Percentiles rank a stretch among this genome's conserved stretches.
These are phyloP conservation scores for Heliamphora pulchella DNA, from an alignment of 179 eudicot species.

Conservation along the genomic window DNA sequence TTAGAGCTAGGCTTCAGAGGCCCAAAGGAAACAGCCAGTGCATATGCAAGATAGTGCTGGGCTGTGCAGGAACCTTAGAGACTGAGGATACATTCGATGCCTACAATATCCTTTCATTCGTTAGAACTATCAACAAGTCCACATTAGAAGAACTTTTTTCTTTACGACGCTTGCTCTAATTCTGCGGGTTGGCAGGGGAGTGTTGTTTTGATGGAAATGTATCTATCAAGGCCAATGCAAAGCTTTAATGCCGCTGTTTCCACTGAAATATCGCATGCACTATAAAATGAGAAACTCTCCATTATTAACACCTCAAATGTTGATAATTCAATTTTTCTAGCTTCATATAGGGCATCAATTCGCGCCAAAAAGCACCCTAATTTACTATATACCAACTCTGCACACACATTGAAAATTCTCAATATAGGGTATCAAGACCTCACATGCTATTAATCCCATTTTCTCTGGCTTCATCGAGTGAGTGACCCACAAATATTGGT, in stretches of 20 bases:
- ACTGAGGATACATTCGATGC: not conserved
- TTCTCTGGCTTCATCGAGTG: not conserved
- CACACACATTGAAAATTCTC: not conserved
- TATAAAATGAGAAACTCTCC: not conserved
- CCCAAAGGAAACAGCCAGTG: not conserved
- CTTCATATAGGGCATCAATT: not conserved
- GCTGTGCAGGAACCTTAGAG: not conserved
- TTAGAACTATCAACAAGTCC: not conserved
- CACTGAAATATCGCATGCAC: not conserved
- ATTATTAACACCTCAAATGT: not conserved
- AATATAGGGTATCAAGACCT: no score
- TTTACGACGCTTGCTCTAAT: not conserved
- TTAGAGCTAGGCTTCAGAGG: no score
- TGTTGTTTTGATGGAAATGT: not conserved
- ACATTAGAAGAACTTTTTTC: not conserved
- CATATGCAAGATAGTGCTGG: not conserved
- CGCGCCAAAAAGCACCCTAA: not conserved
- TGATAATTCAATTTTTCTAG: not conserved
- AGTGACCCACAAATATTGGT: not conserved
- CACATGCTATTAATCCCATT: not conserved
- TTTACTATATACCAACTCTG: not conserved
- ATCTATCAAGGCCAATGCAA: not conserved
- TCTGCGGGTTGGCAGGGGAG: not conserved
- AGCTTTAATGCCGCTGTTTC: not conserved
- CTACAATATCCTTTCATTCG: not conserved